Percentiles rank a stretch among this genome's conserved stretches.
Conservation (phyloP, 345 rosid species). For the Xanthoceras sorbifolium region DNA sequence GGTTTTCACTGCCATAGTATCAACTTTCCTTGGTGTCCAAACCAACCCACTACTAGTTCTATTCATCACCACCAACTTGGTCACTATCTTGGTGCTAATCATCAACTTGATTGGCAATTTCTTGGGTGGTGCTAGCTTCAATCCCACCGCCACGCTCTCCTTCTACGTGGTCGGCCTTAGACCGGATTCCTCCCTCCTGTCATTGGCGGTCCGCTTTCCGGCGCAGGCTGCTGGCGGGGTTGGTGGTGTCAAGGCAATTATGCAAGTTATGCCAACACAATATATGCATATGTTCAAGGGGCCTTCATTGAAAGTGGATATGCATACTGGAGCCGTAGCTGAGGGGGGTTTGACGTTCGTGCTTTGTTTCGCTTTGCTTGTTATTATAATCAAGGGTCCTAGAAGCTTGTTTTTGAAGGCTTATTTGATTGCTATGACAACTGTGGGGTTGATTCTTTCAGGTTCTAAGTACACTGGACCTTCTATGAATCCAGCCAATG, state of each 20-base stretch:
- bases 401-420: conserved; percentile 41
- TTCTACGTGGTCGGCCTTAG: conserved; percentile 44
- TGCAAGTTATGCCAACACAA: conserved; percentile 48
- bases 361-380: conserved; percentile 41
- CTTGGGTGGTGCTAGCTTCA: conserved; percentile 61
- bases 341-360: conserved; percentile 57
- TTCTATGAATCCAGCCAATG: conserved; percentile 75
- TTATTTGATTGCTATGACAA: conserved; percentile 49
- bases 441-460: conserved; percentile 40
- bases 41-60: conserved; percentile 16
- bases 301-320: conserved; percentile 57
- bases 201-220: conserved; percentile 43
- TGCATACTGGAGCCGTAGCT: conserved; percentile 59
- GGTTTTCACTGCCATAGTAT: conserved; percentile 28
- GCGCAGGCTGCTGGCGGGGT: conserved; percentile 36
- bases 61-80: conserved; percentile 32
- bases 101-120: conserved; percentile 32
- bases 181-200: conserved; percentile 30
- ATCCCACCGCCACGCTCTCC: conserved; percentile 48
- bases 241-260: conserved; percentile 23
- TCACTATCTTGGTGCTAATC: conserved; percentile 26
- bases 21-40: conserved; percentile 29
- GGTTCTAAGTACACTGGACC: conserved; percentile 70
- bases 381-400: conserved; percentile 55
- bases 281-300: conserved; percentile 52